A percentile compares a stretch with the other conserved stretches of the same genome.
Evolutionary conservation across 2,329 filamentous ascomycete genomes (phyloP).

Genomic region (Fusarium odoratissimum): DNA sequence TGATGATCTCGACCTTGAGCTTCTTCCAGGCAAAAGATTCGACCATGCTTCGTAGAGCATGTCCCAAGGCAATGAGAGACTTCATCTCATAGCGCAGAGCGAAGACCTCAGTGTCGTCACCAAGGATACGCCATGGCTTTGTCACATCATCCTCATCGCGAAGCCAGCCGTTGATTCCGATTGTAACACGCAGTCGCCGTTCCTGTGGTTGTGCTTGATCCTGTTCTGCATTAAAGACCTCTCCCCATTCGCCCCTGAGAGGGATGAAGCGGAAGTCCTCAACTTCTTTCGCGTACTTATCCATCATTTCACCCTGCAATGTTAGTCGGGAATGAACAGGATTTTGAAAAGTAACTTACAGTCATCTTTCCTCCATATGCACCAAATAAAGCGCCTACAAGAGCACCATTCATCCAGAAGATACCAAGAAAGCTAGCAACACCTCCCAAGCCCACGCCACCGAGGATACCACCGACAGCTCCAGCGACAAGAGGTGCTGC

Average conservation of each 20-base stretch:
- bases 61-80: slow-evolving; percentile 79
- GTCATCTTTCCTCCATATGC: slow-evolving; percentile 86
- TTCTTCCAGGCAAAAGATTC: slow-evolving; percentile 79
- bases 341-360: slow-evolving; percentile 43
- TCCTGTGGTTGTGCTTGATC: slow-evolving; percentile 44
- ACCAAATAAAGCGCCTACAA: slow-evolving; percentile 89
- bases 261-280: slow-evolving; percentile 86
- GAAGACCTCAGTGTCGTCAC: slow-evolving; percentile 80
- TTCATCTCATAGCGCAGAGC: slow-evolving; percentile 86
- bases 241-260: slow-evolving; percentile 63
- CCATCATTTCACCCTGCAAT: slow-evolving; percentile 80
- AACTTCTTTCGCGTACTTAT: slow-evolving; percentile 87
- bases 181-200: slow-evolving; percentile 78
- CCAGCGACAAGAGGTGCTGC: slow-evolving; percentile 90
- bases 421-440: slow-evolving; percentile 88
- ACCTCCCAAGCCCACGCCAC: slow-evolving; percentile 84
- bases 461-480: slow-evolving; percentile 85
- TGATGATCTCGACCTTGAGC: slow-evolving; percentile 79
- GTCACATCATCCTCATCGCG: slow-evolving; percentile 79
- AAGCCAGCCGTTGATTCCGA: slow-evolving; percentile 90
- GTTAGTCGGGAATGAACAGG: slow-evolving; percentile 19
- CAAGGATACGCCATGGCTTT: slow-evolving; percentile 82
- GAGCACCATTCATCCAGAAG: slow-evolving; percentile 84
- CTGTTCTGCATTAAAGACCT: slow-evolving; percentile 31
- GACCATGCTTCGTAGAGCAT: slow-evolving; percentile 77